Percentiles rank a stretch among this genome's conserved stretches.
Conservation (phyloP, 768 basidiomycete species). For the Chiua virens region DNA sequence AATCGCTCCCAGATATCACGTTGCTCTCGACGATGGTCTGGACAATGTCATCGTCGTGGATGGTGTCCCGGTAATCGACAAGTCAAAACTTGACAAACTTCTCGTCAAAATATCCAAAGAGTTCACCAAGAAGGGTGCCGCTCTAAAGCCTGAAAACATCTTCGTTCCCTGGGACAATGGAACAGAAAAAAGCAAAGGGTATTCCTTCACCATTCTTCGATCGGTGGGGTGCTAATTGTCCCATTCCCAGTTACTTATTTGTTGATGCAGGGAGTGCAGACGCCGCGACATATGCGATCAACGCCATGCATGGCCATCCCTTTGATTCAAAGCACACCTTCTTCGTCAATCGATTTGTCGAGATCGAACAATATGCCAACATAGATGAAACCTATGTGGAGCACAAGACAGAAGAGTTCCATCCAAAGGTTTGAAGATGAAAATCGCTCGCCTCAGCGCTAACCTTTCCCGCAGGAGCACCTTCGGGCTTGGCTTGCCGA, state of each 20-base stretch:
- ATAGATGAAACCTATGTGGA: constrained; percentile 80
- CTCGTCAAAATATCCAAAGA: constrained; percentile 79
- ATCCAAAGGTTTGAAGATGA: constrained; percentile 56
- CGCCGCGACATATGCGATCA: constrained; percentile 67
- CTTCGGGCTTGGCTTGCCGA: constrained; percentile 94
- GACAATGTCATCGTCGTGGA: constrained; percentile 94
- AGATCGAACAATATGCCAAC: constrained; percentile 79
- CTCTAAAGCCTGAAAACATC: constrained; percentile 75
- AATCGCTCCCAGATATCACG: constrained; percentile 65
- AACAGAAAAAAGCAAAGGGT: constrained; percentile 92
- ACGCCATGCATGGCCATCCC: constrained; percentile 68
- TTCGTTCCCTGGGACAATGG: constrained; percentile 86
- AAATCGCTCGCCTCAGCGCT: constrained; percentile 1
- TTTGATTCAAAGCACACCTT: constrained; percentile 90
- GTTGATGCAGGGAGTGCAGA: constrained; percentile 72
- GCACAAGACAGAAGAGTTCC: constrained; percentile 71
- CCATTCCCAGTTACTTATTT: constrained; percentile 66
- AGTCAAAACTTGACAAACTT: constrained; percentile 79
- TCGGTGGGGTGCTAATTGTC: not conserved
- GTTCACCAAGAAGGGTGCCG: constrained; percentile 77
- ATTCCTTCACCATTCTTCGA: constrained; percentile 22
- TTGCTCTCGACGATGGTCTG: constrained; percentile 80
- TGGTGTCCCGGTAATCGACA: constrained; percentile 88
- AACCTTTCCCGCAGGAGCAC: constrained; percentile 67
- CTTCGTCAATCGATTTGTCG: constrained; percentile 82